Conservation (phyloP, 164 flowering plant genomes). For the Dillenia turbinata region DNA sequence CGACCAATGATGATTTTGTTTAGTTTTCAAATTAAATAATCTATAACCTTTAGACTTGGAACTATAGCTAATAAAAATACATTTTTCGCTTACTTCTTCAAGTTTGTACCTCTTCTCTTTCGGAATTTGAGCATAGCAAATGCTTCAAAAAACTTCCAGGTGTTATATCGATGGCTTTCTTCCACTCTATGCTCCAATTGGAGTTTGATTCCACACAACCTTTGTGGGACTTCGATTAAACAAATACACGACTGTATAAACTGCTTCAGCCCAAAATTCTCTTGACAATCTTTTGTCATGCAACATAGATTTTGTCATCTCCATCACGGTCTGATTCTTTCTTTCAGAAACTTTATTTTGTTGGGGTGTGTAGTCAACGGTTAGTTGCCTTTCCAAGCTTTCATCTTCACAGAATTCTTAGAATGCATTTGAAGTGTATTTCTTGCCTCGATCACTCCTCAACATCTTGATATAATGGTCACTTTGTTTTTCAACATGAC, state of each 20-base stretch:
- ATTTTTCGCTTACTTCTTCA: too few relatives aligned
- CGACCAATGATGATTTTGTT: too few relatives aligned
- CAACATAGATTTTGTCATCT: background rate
- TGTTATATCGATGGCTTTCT: background rate
- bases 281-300: background rate
- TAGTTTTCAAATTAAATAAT: too few relatives aligned
- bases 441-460: background rate
- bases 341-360: conserved; percentile 2
- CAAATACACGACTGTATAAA: background rate
- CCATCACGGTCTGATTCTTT: background rate
- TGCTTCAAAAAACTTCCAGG: background rate
- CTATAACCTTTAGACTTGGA: too few relatives aligned
- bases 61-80: too few relatives aligned
- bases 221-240: background rate
- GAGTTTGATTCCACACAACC: background rate
- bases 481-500: conserved; percentile 4
- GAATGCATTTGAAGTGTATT: conserved; percentile 1
- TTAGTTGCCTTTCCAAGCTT: conserved; percentile 1
- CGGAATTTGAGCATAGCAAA: too few relatives aligned
- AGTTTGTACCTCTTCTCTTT: too few relatives aligned
- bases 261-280: background rate
- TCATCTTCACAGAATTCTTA: conserved; percentile 4
- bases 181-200: background rate
- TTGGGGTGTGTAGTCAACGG: background rate
- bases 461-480: background rate